Percentiles rank a stretch among this genome's conserved stretches.
Conservation (phyloP, 2,329 filamentous ascomycete genomes). For the Paecilomyces sp. region DNA sequence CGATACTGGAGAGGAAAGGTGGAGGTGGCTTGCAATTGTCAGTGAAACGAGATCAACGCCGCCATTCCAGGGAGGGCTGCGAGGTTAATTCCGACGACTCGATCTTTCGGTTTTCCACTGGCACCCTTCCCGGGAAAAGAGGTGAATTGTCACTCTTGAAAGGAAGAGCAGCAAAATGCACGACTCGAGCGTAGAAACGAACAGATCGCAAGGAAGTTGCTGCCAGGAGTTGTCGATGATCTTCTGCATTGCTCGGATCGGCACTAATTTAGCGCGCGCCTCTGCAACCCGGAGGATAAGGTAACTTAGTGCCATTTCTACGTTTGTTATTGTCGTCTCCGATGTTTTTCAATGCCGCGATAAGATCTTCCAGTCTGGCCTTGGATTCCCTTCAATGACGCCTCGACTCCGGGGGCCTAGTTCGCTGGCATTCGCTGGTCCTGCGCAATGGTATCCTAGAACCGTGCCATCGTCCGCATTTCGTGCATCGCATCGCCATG, state of each 20-base stretch:
- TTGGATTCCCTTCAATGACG: conserved; percentile 10
- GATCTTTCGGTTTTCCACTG: background rate
- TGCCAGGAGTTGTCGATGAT: background rate
- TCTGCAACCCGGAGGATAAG: background rate
- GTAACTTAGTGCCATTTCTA: background rate
- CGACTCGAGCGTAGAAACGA: background rate
- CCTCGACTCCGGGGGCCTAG: conserved; percentile 7
- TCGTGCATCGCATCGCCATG: conserved; percentile 14
- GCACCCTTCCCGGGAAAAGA: background rate
- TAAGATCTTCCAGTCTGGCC: background rate
- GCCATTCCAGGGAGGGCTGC: conserved; percentile 6
- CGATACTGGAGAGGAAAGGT: background rate
- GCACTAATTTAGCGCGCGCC: background rate
- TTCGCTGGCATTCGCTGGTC: conserved; percentile 11
- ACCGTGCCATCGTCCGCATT: conserved; percentile 6
- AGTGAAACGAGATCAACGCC: conserved; percentile 1
- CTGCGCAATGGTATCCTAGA: conserved; percentile 8
- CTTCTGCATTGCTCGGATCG: background rate
- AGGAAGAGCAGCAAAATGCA: background rate
- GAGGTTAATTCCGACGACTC: background rate
- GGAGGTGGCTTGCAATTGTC: background rate
- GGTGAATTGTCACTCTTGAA: background rate
- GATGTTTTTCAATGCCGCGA: background rate
- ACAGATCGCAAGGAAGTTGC: background rate
- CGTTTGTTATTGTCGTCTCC: background rate